Percentiles rank a stretch among this genome's conserved stretches.
Conservation (phyloP, 306 rosid genomes). For the Casuarina equisetifolia region DNA sequence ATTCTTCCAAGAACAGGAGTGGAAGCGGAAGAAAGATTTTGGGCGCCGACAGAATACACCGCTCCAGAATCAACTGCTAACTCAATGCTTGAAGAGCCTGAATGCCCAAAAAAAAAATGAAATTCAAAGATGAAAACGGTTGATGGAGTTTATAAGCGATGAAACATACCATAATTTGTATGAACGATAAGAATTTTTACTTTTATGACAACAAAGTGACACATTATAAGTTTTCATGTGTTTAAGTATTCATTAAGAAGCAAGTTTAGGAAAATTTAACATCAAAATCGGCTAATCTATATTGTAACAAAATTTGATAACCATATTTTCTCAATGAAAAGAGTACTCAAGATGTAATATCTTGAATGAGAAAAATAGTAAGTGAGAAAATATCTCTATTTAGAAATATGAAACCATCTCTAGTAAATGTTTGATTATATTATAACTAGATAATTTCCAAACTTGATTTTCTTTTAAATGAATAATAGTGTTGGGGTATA, state of each 20-base stretch:
- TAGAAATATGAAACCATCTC: too few species aligned
- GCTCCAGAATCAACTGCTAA: conserved; percentile 68
- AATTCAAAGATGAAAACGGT: conserved; percentile 30
- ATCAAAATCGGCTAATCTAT: too few species aligned
- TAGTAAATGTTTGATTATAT: too few species aligned
- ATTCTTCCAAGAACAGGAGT: conserved; percentile 37
- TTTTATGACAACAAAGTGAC: not conserved
- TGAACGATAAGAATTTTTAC: not conserved
- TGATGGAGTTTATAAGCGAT: not conserved
- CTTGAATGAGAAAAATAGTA: too few species aligned
- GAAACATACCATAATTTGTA: not conserved
- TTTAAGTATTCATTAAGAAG: too few species aligned
- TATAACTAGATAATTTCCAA: too few species aligned
- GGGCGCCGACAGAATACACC: conserved; percentile 60
- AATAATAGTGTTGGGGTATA: too few species aligned
- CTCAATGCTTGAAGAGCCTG: conserved; percentile 79
- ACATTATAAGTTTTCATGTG: too few species aligned
- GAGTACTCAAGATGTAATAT: not conserved
- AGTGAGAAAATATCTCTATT: too few species aligned
- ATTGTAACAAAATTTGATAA: not conserved
- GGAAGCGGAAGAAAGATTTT: conserved; percentile 62
- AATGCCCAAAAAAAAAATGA: not conserved
- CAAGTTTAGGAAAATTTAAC: too few species aligned
- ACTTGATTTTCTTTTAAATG: too few species aligned
- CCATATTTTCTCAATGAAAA: not conserved